Percentiles rank a stretch among this genome's conserved stretches.
These are phyloP conservation scores for Apiotrichum porosum DNA, from an alignment of 1,284 basidiomycete genomes.

Conservation along the genomic window DNA sequence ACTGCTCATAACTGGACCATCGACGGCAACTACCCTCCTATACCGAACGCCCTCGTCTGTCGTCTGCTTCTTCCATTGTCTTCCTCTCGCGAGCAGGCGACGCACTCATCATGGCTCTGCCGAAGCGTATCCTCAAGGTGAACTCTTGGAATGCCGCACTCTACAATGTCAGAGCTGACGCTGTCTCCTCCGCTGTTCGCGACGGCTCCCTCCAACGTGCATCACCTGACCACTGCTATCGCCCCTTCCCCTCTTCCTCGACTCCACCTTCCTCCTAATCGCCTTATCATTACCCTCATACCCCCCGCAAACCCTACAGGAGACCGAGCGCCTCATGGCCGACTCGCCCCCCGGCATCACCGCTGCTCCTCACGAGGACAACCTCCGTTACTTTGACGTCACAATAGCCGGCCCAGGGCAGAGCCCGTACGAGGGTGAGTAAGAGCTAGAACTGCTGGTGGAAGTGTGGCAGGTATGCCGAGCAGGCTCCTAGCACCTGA, in stretches of 20 bases:
- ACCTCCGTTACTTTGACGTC: conserved; percentile 97
- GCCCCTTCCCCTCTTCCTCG: neutral
- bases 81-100: too few species aligned
- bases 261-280: neutral
- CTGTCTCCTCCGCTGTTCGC: neutral
- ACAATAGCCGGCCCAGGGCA: conserved; percentile 89
- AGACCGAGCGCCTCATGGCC: conserved; percentile 91
- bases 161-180: neutral
- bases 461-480: too few species aligned
- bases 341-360: conserved; percentile 96
- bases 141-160: too few species aligned
- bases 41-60: too few species aligned
- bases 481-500: too few species aligned
- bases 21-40: too few species aligned
- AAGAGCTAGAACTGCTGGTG: too few species aligned
- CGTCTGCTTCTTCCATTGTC: too few species aligned
- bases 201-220: neutral
- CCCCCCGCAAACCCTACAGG: conserved; percentile 54
- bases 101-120: conserved; percentile 32
- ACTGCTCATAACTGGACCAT: too few species aligned
- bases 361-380: conserved; percentile 92
- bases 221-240: neutral
- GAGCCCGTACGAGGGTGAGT: conserved; percentile 88
- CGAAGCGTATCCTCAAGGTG: conserved; percentile 51
- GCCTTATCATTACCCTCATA: neutral